Percentiles rank a stretch among this genome's conserved stretches.
Conservation (phyloP, 768 basidiomycete genomes). For the Rhizopogon rudus region DNA sequence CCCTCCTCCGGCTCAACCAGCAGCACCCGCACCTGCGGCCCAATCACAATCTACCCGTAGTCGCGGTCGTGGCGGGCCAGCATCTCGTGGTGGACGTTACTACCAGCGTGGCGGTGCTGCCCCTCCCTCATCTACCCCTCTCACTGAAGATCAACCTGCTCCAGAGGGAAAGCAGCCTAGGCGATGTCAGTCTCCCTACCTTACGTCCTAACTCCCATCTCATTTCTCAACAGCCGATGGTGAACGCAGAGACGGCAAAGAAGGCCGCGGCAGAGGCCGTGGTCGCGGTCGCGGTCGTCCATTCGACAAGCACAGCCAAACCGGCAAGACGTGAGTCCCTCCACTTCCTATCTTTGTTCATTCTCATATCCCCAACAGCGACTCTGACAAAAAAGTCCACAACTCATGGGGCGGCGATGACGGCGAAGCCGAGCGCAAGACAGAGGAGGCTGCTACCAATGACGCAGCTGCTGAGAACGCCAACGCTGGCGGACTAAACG, state of each 20-base stretch:
- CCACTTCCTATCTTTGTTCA: neutral
- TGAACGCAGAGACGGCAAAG: constrained; percentile 40
- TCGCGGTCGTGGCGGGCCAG: constrained; percentile 51
- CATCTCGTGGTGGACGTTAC: constrained; percentile 65
- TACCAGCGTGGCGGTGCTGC: constrained; percentile 58
- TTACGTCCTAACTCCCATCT: neutral
- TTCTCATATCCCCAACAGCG: constrained; percentile 41
- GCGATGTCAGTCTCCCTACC: constrained; percentile 22
- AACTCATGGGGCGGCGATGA: constrained; percentile 96
- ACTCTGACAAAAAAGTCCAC: constrained; percentile 92
- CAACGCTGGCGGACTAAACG: constrained; percentile 12
- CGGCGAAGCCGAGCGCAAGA: constrained; percentile 76
- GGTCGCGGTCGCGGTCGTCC: constrained; percentile 62
- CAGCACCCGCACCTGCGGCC: constrained; percentile 24
- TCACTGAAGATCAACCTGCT: constrained; percentile 31
- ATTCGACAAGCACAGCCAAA: constrained; percentile 83
- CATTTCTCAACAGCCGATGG: constrained; percentile 31
- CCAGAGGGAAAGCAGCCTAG: constrained; percentile 26
- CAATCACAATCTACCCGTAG: constrained; percentile 28
- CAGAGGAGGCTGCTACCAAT: constrained; percentile 66
- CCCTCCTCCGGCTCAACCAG: constrained; percentile 30
- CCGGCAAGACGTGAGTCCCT: constrained; percentile 69
- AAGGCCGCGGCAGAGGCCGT: constrained; percentile 40
- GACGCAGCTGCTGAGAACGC: constrained; percentile 59
- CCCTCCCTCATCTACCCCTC: constrained; percentile 32